Evolutionary conservation across 139 green algal genomes (phyloP).

Genomic region (Desmodesmus armatus): DNA sequence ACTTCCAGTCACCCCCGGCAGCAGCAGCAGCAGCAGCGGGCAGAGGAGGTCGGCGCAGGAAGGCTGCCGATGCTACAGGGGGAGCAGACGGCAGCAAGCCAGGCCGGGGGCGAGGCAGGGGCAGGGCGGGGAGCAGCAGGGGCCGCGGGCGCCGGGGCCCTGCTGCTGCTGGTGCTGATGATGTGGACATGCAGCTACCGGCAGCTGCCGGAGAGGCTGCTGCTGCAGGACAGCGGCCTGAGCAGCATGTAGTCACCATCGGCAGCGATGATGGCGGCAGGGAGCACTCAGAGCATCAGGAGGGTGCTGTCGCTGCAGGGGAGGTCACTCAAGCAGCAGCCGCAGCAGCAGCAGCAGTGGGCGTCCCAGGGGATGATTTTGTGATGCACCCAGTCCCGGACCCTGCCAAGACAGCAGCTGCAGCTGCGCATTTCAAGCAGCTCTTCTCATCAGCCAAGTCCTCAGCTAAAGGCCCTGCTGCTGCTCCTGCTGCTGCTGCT

Average conservation of each 20-base stretch:
- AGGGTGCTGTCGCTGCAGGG: not conserved
- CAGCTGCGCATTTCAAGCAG: slow-evolving; percentile 27
- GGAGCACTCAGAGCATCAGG: not conserved
- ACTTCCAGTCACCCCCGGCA: too few relatives aligned
- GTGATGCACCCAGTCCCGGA: not conserved
- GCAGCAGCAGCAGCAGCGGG: too few relatives aligned
- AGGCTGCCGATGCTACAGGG: not conserved
- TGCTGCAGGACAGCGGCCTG: not conserved
- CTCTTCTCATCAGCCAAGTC: not conserved
- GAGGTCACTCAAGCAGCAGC: not conserved
- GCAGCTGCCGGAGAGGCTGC: not conserved
- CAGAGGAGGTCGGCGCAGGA: not conserved
- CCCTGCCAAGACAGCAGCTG: slow-evolving; percentile 9
- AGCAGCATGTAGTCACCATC: too few relatives aligned
- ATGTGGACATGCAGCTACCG: not conserved
- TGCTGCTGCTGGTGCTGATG: not conserved
- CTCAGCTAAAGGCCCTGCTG: not conserved
- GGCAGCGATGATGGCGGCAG: too few relatives aligned
- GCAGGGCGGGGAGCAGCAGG: not conserved
- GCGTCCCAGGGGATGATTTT: not conserved
- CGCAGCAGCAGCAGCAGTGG: not conserved
- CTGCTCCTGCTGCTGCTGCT: not conserved
- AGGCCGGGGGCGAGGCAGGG: not conserved
- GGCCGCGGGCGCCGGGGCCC: not conserved
- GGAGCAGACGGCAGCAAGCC: too few relatives aligned